Evolutionary conservation across 2,329 filamentous ascomycete genomes (phyloP).

Genomic region (Fonsecaea multimorphosa): DNA sequence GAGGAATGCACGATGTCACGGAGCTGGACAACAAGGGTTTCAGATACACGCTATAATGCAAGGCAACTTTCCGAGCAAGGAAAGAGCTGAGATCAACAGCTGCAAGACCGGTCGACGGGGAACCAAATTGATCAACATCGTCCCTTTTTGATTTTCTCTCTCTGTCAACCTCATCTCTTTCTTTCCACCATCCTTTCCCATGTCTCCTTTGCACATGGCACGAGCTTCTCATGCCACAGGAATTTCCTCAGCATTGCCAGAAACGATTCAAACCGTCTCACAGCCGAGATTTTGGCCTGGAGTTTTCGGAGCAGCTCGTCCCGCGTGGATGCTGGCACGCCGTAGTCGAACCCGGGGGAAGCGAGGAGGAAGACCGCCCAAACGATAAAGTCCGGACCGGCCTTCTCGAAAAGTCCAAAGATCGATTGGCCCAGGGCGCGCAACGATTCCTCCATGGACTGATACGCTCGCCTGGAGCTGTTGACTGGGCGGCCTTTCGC

Average conservation of each 20-base stretch:
- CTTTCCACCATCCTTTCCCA: constrained; percentile 8
- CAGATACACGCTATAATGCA: constrained; percentile 57
- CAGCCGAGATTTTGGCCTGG: background rate
- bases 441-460: constrained; percentile 3
- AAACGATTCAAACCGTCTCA: background rate
- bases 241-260: constrained; percentile 3
- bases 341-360: constrained; percentile 1
- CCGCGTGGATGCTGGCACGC: constrained; percentile 1
- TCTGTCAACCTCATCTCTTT: background rate
- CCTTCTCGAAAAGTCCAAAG: background rate
- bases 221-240: constrained; percentile 14
- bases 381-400: constrained; percentile 7
- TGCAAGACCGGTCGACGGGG: background rate
- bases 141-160: background rate
- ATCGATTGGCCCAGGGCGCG: background rate
- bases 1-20: constrained; percentile 56
- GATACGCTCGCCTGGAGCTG: background rate
- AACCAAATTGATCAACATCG: background rate
- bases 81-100: background rate
- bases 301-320: constrained; percentile 1
- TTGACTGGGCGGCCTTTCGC: background rate
- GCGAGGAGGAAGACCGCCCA: constrained; percentile 17
- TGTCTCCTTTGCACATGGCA: background rate
- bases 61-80: background rate
- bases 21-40: constrained; percentile 63